These are phyloP conservation scores for Purshia tridentata DNA, from an alignment of 306 rosid genomes.

Conservation along the genomic window DNA sequence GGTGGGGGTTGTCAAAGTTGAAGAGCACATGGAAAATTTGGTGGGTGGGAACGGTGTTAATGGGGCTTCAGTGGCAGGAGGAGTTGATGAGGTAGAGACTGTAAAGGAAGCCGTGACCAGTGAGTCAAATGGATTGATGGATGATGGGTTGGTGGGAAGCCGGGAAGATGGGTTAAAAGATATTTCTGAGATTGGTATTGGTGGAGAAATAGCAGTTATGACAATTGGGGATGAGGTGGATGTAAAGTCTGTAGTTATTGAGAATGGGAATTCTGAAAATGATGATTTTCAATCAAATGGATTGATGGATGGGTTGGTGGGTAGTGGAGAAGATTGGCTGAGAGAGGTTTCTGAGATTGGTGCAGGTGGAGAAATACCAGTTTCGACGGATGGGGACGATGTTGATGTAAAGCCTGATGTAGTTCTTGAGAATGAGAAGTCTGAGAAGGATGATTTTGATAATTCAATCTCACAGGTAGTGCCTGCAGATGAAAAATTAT, in stretches of 20 bases:
- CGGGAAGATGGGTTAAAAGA: slow-evolving; percentile 41
- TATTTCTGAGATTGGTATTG: slow-evolving; percentile 29
- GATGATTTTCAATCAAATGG: slow-evolving; percentile 26
- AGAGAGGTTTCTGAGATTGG: slow-evolving; percentile 34
- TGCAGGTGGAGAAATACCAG: slow-evolving; percentile 29
- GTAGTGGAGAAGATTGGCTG: slow-evolving; percentile 29
- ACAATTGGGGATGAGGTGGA: slow-evolving; percentile 34
- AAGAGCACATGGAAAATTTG: slow-evolving; percentile 15
- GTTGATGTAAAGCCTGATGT: slow-evolving; percentile 26
- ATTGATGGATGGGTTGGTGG: slow-evolving; percentile 14
- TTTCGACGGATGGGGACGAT: slow-evolving; percentile 28
- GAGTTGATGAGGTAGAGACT: slow-evolving; percentile 42
- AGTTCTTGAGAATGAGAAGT: slow-evolving; percentile 16
- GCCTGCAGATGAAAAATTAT: slow-evolving; percentile 27
- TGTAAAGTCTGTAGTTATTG: slow-evolving; percentile 18
- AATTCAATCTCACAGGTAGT: slow-evolving; percentile 28
- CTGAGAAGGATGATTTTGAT: slow-evolving; percentile 42
- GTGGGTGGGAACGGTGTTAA: slow-evolving; percentile 17
- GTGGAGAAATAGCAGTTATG: slow-evolving; percentile 21
- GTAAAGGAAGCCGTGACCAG: slow-evolving; percentile 24
- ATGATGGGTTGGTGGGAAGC: slow-evolving; percentile 22
- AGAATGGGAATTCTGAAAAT: slow-evolving; percentile 28
- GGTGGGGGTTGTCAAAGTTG: slow-evolving; percentile 14
- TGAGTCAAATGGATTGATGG: slow-evolving; percentile 26
- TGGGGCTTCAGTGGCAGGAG: slow-evolving; percentile 19